Conservation (phyloP, 768 basidiomycete species). For the Kwoniella sp. region DNA sequence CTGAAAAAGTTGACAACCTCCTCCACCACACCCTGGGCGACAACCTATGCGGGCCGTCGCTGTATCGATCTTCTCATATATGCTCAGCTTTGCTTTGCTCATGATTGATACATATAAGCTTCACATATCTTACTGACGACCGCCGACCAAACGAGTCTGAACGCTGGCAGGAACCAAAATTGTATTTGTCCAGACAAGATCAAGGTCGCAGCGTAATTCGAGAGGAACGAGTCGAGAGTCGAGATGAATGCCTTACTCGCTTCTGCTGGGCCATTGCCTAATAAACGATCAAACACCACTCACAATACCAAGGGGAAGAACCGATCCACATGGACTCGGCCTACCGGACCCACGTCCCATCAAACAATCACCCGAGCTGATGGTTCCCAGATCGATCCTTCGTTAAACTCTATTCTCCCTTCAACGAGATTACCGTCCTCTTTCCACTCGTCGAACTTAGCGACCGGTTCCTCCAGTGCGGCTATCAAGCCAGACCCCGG, state of each 20-base stretch:
- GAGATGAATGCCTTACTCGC: constrained; percentile 25
- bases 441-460: constrained; percentile 62
- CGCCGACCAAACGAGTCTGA: no score
- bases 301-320: constrained; percentile 15
- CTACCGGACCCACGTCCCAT: constrained; percentile 32
- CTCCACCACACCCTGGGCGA: no score
- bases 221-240: background rate
- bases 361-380: constrained; percentile 49
- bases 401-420: constrained; percentile 63
- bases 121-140: no score
- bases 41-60: no score
- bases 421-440: constrained; percentile 71
- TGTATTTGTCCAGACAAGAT: no score
- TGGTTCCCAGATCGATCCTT: constrained; percentile 59
- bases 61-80: no score
- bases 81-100: no score
- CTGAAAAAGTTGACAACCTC: constrained; percentile 1
- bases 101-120: no score
- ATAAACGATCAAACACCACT: constrained; percentile 8
- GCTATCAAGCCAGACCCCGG: constrained; percentile 42
- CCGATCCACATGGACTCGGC: constrained; percentile 9
- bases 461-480: constrained; percentile 57
- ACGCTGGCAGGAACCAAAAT: background rate
- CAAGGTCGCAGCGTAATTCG: no score
- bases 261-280: constrained; percentile 21